phyloP scores from a whole-genome alignment of 202 grass and related monocot genomes.

The Digitaria exilis region DNA sequence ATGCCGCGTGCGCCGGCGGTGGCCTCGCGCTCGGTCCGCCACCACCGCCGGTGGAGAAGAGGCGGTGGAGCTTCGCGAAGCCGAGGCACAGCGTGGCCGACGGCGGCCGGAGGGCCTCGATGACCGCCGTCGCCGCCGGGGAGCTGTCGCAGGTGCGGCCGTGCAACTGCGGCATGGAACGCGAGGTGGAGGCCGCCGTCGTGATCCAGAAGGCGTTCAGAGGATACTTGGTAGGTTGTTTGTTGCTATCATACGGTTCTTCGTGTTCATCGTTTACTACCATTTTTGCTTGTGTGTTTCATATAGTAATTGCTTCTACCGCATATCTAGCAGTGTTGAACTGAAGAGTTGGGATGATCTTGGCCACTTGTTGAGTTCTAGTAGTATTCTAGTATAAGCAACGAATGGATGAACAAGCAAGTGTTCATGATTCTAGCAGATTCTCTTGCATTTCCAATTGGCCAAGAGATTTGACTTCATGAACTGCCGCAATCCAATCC shows the following conservation, averaged over 20 bases:
- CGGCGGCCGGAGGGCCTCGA: constrained; percentile 27
- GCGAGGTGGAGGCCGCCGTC: constrained; percentile 41
- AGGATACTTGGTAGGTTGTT: constrained; percentile 77
- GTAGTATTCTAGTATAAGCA: no score
- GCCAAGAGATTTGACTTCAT: constrained; percentile 35
- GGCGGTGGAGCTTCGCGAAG: constrained; percentile 87
- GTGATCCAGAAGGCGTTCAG: constrained; percentile 82
- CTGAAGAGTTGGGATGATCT: background rate
- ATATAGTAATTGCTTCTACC: background rate
- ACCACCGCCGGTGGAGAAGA: constrained; percentile 58
- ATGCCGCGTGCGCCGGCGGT: background rate
- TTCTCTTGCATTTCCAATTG: constrained; percentile 48
- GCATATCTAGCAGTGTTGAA: background rate
- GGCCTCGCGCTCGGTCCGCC: constrained; percentile 11
- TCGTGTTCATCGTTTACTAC: background rate
- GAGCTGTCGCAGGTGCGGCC: constrained; percentile 53
- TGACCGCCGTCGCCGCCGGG: constrained; percentile 48
- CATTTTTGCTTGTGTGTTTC: background rate
- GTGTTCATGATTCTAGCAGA: constrained; percentile 20
- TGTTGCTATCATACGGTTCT: background rate
- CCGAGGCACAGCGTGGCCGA: constrained; percentile 50
- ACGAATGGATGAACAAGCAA: constrained; percentile 13
- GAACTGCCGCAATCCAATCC: background rate
- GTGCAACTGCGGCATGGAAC: constrained; percentile 56
- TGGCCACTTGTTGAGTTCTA: background rate